Base-by-base conservation (phyloP, 352 stramenopile genomes). In the Globisporangium heterothallicum region DNA sequence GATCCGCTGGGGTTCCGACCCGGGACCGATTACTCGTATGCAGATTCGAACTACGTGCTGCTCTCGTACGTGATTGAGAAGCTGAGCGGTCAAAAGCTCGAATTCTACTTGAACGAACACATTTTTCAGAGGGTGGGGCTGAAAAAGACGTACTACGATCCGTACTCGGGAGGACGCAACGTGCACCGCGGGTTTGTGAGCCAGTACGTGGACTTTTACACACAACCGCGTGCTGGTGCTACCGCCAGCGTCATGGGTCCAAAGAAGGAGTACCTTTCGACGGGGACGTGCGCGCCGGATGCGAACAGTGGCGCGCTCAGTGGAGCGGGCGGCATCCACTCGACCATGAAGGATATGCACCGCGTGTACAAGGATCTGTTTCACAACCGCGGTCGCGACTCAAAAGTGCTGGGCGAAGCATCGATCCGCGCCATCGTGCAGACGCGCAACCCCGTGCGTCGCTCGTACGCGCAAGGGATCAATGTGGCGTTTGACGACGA, bases 11-110 rank as follows among this genome's bases (percentile, higher is more conserved):
- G 64, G 26, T 87, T 87, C 26, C 53, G 52, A 6, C 76, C 76
- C 2, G 76, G 66, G 0, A 75, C 69, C 19, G 74, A 70, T 44
- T 87, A 78, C 46, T 57, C 57, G 40, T 80, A 82, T 45, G 35
- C 70, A 1, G 66, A 84, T 46, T 57, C 71, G 16, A 85, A 85
- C 53, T 84, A 77, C 35, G 62, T 84, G 42, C 13, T 87, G 29
- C 50, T 85, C 14, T 64, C 72, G 18, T 87, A 84, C 53, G 64
- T 87, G 61, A 62, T 87, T 41, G 76, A 87, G 57, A 83, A 75
- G 47, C 40, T 87, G 18, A 87, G 76, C 48, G 64, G 58, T 0
- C 14, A 77, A 22, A 22, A 25, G 7, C 55, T 82, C 19, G 59
- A 58, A 22, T 44, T 56, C 21, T 87, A 87, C 49, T 35, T 87